These are phyloP conservation scores for Mycena vulgaris DNA, from an alignment of 768 basidiomycete genomes.

Conservation along the genomic window DNA sequence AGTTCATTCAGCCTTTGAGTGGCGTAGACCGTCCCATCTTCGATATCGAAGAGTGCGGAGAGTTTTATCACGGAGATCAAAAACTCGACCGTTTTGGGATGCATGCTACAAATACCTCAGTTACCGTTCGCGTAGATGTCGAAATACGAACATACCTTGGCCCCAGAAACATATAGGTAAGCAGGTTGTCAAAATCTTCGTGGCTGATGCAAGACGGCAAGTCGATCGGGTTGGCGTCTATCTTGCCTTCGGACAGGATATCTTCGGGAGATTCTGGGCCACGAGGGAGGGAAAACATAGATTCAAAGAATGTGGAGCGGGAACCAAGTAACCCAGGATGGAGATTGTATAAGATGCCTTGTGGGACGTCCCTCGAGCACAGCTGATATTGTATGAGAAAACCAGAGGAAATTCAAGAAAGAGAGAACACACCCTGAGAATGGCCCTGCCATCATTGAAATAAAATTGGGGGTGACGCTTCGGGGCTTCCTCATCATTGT, in stretches of 20 bases:
- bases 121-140: background rate
- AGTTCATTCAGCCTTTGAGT: background rate
- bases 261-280: background rate
- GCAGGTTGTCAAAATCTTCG: constrained; percentile 8
- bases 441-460: constrained; percentile 5
- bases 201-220: background rate
- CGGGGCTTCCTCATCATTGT: background rate
- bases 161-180: constrained; percentile 8
- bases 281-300: constrained; percentile 21
- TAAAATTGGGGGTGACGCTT: constrained; percentile 10
- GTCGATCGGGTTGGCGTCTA: constrained; percentile 11
- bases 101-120: background rate
- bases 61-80: constrained; percentile 12
- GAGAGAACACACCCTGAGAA: constrained; percentile 13
- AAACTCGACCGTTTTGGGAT: constrained; percentile 2
- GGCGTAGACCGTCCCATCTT: background rate
- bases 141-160: background rate
- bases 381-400: background rate
- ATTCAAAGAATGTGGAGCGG: constrained; percentile 11
- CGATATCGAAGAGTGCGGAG: constrained; percentile 9
- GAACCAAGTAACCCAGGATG: background rate
- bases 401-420: background rate
- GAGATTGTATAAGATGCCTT: constrained; percentile 6
- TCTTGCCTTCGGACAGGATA: constrained; percentile 4
- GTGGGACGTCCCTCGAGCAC: background rate